Evolutionary conservation across 257 asterid genomes (phyloP).

Genomic region (Salvia miltiorrhiza): DNA sequence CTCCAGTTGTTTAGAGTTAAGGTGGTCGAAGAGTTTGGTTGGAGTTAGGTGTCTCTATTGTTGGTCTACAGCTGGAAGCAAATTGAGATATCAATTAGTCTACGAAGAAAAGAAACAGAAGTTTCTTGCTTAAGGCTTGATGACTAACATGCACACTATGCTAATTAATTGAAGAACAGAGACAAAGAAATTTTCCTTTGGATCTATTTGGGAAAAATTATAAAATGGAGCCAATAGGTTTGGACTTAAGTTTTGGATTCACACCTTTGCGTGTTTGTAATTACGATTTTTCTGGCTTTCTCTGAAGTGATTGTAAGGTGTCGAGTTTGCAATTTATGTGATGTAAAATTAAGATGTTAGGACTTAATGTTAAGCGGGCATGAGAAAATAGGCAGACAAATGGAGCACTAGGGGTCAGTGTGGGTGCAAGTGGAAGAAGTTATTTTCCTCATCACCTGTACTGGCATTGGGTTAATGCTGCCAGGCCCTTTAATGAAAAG

Average conservation of each 20-base stretch:
- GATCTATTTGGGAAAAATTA: not conserved
- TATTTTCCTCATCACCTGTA: not conserved
- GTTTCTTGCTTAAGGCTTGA: slow-evolving; percentile 5
- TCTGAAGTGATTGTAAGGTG: not conserved
- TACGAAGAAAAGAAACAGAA: not conserved
- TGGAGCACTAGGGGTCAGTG: slow-evolving; percentile 1
- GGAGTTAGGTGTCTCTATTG: not conserved
- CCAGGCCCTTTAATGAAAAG: slow-evolving; percentile 12
- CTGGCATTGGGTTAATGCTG: slow-evolving; percentile 5
- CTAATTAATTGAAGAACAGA: slow-evolving; percentile 4
- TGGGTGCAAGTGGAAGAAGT: slow-evolving; percentile 4
- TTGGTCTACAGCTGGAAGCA: slow-evolving; percentile 11
- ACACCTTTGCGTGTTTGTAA: too few relatives aligned
- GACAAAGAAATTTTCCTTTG: not conserved
- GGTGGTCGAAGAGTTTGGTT: slow-evolving; percentile 20
- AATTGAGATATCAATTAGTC: not conserved
- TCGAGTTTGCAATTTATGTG: not conserved
- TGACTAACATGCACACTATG: not conserved
- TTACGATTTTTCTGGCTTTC: not conserved
- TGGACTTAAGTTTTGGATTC: too few relatives aligned
- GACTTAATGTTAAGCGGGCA: not conserved
- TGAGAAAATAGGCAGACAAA: slow-evolving; percentile 6
- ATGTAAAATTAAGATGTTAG: not conserved
- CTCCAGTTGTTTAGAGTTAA: slow-evolving; percentile 8
- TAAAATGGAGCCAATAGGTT: not conserved